phyloP scores from a whole-genome alignment of 495 filamentous ascomycete genomes.

The Xylaria bambusicola region DNA sequence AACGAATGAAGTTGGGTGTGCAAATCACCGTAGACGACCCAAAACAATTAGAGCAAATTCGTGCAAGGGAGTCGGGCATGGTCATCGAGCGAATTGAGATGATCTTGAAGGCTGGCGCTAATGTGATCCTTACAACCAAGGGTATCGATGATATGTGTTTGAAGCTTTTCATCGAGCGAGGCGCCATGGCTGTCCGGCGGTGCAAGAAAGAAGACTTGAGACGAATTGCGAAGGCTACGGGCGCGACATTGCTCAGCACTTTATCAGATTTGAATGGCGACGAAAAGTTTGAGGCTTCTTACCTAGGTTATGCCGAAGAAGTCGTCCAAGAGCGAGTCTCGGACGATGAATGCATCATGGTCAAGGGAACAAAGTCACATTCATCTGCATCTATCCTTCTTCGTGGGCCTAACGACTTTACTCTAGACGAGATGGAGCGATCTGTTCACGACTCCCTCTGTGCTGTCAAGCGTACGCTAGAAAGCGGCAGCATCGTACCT shows the following conservation, averaged over 20 bases:
- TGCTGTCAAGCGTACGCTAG: constrained; percentile 93
- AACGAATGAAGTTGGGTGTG: constrained; percentile 97
- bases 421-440: constrained; percentile 98
- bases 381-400: constrained; percentile 96
- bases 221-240: constrained; percentile 93
- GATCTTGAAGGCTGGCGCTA: constrained; percentile 96
- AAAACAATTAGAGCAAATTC: constrained; percentile 94
- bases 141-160: constrained; percentile 95
- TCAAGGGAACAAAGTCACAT: constrained; percentile 93
- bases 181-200: constrained; percentile 92
- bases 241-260: constrained; percentile 87
- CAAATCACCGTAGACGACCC: constrained; percentile 98
- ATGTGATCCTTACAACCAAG: constrained; percentile 95
- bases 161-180: constrained; percentile 92
- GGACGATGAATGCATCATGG: constrained; percentile 96
- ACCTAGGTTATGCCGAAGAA: constrained; percentile 89
- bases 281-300: constrained; percentile 90
- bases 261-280: constrained; percentile 97
- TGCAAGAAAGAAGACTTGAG: constrained; percentile 99
- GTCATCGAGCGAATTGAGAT: constrained; percentile 93
- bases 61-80: constrained; percentile 87
- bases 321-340: constrained; percentile 96
- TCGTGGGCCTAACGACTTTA: constrained; percentile 93
- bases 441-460: constrained; percentile 96
- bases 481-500: constrained; percentile 95